Evolutionary conservation across 495 filamentous ascomycete genomes (phyloP), one percentile per base, ranked within the genome.

Genomic region (Daldinia decipiens): DNA sequence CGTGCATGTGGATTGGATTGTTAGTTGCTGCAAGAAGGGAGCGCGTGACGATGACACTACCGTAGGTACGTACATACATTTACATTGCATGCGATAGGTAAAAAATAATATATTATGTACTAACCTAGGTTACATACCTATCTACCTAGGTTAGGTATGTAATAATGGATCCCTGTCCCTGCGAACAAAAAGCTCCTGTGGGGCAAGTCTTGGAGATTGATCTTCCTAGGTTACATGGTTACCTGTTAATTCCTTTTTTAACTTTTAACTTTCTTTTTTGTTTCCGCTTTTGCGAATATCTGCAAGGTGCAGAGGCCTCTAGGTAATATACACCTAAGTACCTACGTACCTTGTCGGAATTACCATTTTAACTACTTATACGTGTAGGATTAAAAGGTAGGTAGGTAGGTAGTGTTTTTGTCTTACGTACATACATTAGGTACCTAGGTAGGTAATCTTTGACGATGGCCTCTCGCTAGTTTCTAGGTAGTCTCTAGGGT

Each of bases 41-140:
- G 68, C 68, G 68, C 68, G 68, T 71, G 68, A 71, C 68, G 68
- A 71, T 66, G 68, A 71, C 58, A 57, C 62, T 66, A 64, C 60
- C 60, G 26, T 64, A 50, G 58, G 39, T 65, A 55, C 50, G 17
- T 70, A 15, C 21, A 21, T 58, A 15, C 6, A 55, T 32, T 29
- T 60, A 21, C 19, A 40, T 47, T 29, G 17, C 11, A n/a, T 57
- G 21, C 53, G 21, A 24, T 24, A 24, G 21, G 21, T 24, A 24
- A 1, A 24, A 24, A 24, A 24, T 1, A 24, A 24, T 1, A 24
- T 24, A 24, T 2, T 24, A 24, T 24, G 21, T 24, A 24, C 21
- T n/a, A n/a, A n/a, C n/a, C n/a, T n/a, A n/a, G n/a, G n/a, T n/a
- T n/a, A n/a, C n/a, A n/a, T n/a, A n/a, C n/a, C n/a, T n/a, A n/a